Evolutionary conservation across 2,329 filamentous ascomycete species (phyloP), one percentile per base, ranked within the genome.

Genomic region (Drechmeria coniospora): DNA sequence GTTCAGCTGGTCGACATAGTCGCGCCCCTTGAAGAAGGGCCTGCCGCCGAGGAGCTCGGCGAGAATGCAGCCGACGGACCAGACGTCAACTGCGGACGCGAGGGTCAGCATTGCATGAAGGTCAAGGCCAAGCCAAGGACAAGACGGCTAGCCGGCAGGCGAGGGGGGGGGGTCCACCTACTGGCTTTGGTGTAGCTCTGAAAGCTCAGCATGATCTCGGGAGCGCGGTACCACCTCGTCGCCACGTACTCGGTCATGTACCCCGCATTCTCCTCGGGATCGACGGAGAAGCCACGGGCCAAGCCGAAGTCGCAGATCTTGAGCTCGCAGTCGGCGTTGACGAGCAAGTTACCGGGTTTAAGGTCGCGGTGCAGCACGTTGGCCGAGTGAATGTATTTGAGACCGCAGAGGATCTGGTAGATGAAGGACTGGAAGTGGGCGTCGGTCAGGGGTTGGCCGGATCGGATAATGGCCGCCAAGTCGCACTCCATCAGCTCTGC

Each of bases 171-270:
- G 16, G 13, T 19, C 4, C 7, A 87, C 86, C 32, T 74, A 95
- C 90, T 98, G 43, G 90, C 90, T 83, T 98, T 98, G 46, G 90
- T 98, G 58, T 98, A 98, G 63, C 84, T 94, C 59, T 95, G 87
- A 72, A 98, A 98, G 63, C 84, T 94, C 55, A 98, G 63, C 90
- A 98, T 98, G 44, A 98, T 98, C 57, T 98, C 90, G 5, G 90
- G 90, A 4, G 90, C 90, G 58, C 68, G 65, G 47, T 74, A 98
- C 90, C 90, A 98, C 61, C 90, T 72, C 28, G 90, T 98, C 27
- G 90, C 90, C 31, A 98, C 90, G 48, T 98, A 98, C 59, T 98
- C 90, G 8, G 90, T 98, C 90, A 98, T 95, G 59, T 95, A 98
- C 14, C 90, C 90, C 12, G 90, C 90, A 51, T 95, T 95, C 60